Evolutionary conservation across 192 early-diverging fungal genomes (phyloP), one percentile per base, ranked within the genome.

Genomic region (Dispira simplex): DNA sequence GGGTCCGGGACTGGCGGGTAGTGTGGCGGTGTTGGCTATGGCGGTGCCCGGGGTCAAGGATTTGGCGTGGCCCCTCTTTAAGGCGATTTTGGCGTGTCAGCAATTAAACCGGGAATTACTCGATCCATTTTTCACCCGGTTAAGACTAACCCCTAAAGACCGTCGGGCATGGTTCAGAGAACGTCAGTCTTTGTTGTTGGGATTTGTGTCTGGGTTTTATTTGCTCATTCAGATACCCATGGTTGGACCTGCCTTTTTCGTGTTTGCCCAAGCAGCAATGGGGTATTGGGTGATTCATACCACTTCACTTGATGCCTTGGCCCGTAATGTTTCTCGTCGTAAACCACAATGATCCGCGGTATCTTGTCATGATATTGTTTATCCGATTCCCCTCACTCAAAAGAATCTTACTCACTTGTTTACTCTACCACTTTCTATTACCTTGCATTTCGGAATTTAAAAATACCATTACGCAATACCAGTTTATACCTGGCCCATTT

Each of bases 101-200:
- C 65, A 73, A 1, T 63, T 84, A 46, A 82, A 74, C 55, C 73
- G 82, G 18, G 82, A 84, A 68, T 64, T 84, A 18, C 47, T 84
- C 44, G 82, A 82, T 45, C 82, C 82, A n/a, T 84, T 82, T 68
- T 84, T 84, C 69, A 70, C 71, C 27, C 62, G 80, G 21, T 66
- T 81, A 57, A 64, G 69, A 0, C 73, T 82, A 71, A 67, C 60
- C 16, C 67, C 71, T 62, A 68, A 70, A 43, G 71, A 73, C 46
- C 78, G 74, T 58, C 71, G 72, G 21, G 68, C 74, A 55, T 84
- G 82, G 82, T 84, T 80, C 67, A 70, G 64, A 46, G 73, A 73
- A 39, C 66, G 80, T 21, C 75, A 79, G 69, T 79, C 76, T 62
- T 71, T 76, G 13, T 64, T 84, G 16, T 75, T 84, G 63, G 82